Percentiles rank a stretch among this genome's conserved stretches.
These are phyloP conservation scores for Psidium friedrichsthalianum DNA, from an alignment of 345 rosid species.

Conservation along the genomic window DNA sequence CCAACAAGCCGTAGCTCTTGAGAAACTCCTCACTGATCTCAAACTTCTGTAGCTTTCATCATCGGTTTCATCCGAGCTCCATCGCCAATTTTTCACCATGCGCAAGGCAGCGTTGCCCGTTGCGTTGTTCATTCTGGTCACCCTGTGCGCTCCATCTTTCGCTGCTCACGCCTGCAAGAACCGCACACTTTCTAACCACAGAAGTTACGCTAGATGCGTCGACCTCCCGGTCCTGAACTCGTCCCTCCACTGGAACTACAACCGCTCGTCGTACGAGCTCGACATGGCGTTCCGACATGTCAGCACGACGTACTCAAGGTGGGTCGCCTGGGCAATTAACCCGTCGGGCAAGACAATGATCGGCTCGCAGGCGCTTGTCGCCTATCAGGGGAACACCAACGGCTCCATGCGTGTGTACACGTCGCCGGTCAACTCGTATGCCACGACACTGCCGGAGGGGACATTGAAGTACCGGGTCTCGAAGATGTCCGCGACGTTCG, in stretches of 20 bases:
- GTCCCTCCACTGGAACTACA: conserved; percentile 51
- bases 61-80: neutral
- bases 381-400: conserved; percentile 18
- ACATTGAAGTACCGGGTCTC: conserved; percentile 26
- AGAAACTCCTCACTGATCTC: neutral
- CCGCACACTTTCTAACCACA: conserved; percentile 19
- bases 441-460: conserved; percentile 1
- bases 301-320: conserved; percentile 2
- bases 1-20: neutral
- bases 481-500: conserved; percentile 7
- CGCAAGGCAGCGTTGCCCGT: neutral
- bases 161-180: conserved; percentile 15
- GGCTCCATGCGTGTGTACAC: conserved; percentile 25
- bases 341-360: conserved; percentile 20
- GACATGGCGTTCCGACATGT: conserved; percentile 41
- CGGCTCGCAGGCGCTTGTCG: conserved; percentile 55
- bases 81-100: neutral
- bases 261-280: conserved; percentile 13
- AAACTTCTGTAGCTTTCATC: neutral
- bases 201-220: conserved; percentile 14
- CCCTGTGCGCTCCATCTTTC: neutral
- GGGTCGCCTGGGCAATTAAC: conserved; percentile 42
- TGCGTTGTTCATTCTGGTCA: neutral
- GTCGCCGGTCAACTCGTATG: neutral
- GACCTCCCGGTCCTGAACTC: conserved; percentile 31